phyloP scores from a whole-genome alignment of 2,329 filamentous ascomycete species.

The Cladophialophora psammophila region DNA sequence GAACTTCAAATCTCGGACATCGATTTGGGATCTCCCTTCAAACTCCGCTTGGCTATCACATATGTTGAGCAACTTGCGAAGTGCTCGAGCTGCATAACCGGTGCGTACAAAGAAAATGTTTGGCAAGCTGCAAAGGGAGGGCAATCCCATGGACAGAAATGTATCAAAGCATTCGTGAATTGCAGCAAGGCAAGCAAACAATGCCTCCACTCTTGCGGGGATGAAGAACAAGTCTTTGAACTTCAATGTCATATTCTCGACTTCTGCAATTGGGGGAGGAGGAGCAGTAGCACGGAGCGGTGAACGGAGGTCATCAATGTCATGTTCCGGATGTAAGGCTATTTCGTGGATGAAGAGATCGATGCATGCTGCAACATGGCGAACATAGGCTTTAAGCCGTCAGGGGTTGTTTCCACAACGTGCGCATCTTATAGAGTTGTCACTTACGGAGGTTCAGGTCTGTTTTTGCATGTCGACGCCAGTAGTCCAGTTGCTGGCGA shows the following conservation, averaged over 20 bases:
- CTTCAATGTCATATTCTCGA: slow-evolving; percentile 41
- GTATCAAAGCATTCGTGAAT: slow-evolving; percentile 71
- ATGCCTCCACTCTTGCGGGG: slow-evolving; percentile 68
- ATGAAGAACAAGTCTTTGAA: slow-evolving; percentile 42
- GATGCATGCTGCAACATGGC: slow-evolving; percentile 69
- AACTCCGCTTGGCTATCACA: slow-evolving; percentile 29
- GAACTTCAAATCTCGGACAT: slow-evolving; percentile 70
- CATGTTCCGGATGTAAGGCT: slow-evolving; percentile 70
- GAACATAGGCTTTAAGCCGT: slow-evolving; percentile 47
- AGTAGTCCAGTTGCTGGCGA: slow-evolving; percentile 70
- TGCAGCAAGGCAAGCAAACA: slow-evolving; percentile 71
- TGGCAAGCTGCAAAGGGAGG: slow-evolving; percentile 68
- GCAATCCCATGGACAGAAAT: slow-evolving; percentile 67
- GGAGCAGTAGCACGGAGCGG: slow-evolving; percentile 46
- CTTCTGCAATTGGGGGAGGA: slow-evolving; percentile 70
- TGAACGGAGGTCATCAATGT: slow-evolving; percentile 54
- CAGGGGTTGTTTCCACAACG: neutral
- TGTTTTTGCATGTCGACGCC: slow-evolving; percentile 61
- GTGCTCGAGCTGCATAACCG: slow-evolving; percentile 72
- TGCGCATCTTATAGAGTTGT: slow-evolving; percentile 36
- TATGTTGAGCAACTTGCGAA: slow-evolving; percentile 67
- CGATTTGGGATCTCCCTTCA: slow-evolving; percentile 49
- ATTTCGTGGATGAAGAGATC: slow-evolving; percentile 79
- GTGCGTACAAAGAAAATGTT: slow-evolving; percentile 75
- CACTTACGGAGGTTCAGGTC: slow-evolving; percentile 59